phyloP scores from a whole-genome alignment of 345 rosid genomes.

The Syzygium grande region DNA sequence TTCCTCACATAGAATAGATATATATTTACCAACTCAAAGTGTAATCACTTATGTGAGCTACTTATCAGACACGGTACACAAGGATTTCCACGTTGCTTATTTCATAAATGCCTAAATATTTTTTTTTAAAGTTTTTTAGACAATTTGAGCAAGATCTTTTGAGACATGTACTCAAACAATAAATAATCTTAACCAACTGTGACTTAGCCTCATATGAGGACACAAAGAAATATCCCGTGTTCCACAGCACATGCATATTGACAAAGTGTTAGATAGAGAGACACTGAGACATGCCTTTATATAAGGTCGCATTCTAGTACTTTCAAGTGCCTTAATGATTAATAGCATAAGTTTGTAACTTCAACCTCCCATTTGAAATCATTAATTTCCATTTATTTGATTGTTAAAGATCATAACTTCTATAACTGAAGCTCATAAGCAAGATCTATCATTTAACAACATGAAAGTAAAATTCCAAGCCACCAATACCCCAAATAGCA shows the following conservation, averaged over 20 bases:
- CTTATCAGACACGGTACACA: not conserved
- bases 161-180: not conserved
- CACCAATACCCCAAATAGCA: not conserved
- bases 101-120: not conserved
- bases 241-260: not conserved
- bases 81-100: not conserved
- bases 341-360: not conserved
- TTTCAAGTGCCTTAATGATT: not conserved
- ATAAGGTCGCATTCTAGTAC: not conserved
- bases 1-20: not conserved
- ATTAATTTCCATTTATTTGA: not conserved
- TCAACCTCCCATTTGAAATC: not conserved
- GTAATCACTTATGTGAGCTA: not conserved
- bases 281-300: not conserved
- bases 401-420: not conserved
- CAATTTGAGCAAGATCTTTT: not conserved
- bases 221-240: not conserved
- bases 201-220: not conserved
- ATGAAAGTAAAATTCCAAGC: not conserved
- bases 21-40: not conserved
- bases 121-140: not conserved
- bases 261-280: not conserved
- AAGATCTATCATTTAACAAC: not conserved
- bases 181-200: not conserved
- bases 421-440: not conserved